Base-by-base conservation (phyloP, 495 filamentous ascomycete species). In the Penicillium pancosmium region DNA sequence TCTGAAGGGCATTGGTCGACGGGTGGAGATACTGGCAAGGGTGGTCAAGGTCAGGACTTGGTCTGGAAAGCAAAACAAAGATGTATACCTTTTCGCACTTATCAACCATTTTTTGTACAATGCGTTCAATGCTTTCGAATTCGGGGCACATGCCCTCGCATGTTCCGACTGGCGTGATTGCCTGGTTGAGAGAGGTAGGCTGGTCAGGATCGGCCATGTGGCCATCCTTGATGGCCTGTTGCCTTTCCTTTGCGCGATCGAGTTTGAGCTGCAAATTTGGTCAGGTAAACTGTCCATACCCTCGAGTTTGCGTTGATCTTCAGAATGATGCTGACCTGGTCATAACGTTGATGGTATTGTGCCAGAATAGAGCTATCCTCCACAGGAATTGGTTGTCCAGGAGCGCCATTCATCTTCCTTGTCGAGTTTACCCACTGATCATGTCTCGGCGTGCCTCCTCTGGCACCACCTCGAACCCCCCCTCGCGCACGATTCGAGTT, bases 141-240 rank as follows among this genome's bases (percentile, higher is more conserved):
- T 93, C 88, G 0, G 95, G 91, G 71, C 95, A 99, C 93, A 96
- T 97, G 58, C 91, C 87, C 61, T 89, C 85, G 67, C 93, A 98
- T 54, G 89, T 93, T 10, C 93, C 94, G 54, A 91, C 87, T 18
- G 92, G 93, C 4, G 88, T 88, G 44, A 97, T 90, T 4, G 94
- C 93, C 57, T 97, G 84, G 41, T 88, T 84, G 34, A 98, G 82
- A 36, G 81, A 86, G 50, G 88, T 89, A 11, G 86, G 88, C 68
- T 91, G 90, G 46, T 95, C 87, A 0, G 95, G 95, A 67, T 99
- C 92, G 52, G 94, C 91, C 71, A 97, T 89, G 21, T 90, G 81
- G 10, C 88, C 88, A 52, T 85, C 84, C 56, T 78, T 81, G 53
- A 95, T 92, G 11, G 92, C 85, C 19, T 83, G 77, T 50, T 82